phyloP scores from a whole-genome alignment of 208 protist species.

The Wallacemonas sp. region DNA sequence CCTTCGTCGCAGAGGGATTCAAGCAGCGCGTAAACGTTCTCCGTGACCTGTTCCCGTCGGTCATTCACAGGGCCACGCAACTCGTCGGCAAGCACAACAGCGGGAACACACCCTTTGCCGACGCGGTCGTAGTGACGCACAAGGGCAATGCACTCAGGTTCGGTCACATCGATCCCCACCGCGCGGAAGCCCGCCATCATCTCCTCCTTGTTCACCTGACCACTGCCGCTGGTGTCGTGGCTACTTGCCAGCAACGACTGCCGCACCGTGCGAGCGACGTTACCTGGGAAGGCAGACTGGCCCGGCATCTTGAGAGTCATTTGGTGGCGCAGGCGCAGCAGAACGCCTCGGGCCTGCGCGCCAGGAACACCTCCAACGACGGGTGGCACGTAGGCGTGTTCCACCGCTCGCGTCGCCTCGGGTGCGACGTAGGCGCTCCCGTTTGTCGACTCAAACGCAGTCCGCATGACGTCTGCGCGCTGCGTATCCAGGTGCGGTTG shows the following conservation, averaged over 20 bases:
- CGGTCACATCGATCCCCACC: slow-evolving; percentile 29
- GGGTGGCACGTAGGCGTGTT: slow-evolving; percentile 41
- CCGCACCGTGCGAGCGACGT: slow-evolving; percentile 60
- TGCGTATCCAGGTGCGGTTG: slow-evolving; percentile 77
- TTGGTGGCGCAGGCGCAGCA: slow-evolving; percentile 65
- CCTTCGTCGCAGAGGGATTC: slow-evolving; percentile 44
- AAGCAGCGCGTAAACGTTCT: slow-evolving; percentile 68
- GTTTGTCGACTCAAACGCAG: slow-evolving; percentile 15
- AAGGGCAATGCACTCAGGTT: slow-evolving; percentile 67
- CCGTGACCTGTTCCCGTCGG: slow-evolving; percentile 54
- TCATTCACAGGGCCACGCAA: slow-evolving; percentile 73
- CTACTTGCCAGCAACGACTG: slow-evolving; percentile 29
- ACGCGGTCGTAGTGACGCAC: slow-evolving; percentile 64
- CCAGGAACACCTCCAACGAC: slow-evolving; percentile 50
- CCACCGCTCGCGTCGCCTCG: slow-evolving; percentile 21
- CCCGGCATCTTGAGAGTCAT: slow-evolving; percentile 44
- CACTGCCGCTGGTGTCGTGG: slow-evolving; percentile 16
- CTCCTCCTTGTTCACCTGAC: slow-evolving; percentile 67
- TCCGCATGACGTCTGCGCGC: slow-evolving; percentile 19
- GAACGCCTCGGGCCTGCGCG: slow-evolving; percentile 59
- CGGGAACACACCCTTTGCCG: slow-evolving; percentile 33
- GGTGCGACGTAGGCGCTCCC: slow-evolving; percentile 20
- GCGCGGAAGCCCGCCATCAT: slow-evolving; percentile 51
- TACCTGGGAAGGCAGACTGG: slow-evolving; percentile 63
- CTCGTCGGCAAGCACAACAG: slow-evolving; percentile 44